Evolutionary conservation across 768 basidiomycete species (phyloP), one percentile per base, ranked within the genome.

Genomic region (Pisolithus orientalis): DNA sequence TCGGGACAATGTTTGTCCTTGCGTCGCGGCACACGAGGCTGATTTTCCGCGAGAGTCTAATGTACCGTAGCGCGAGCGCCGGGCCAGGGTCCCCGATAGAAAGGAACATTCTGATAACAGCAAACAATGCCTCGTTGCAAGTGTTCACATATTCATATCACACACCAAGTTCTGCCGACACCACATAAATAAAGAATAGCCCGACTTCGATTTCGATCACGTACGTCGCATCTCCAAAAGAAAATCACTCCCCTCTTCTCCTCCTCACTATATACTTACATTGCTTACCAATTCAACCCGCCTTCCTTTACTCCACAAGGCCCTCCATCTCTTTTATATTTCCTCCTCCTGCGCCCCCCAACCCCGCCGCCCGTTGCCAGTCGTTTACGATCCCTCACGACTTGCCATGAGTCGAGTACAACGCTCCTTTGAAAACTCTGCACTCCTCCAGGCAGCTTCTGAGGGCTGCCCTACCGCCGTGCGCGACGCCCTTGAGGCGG

Each of bases 401-500:
- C 66, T 56, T 51, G 60, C 61, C 47, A 68, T 68, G 67, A 70
- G 67, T 68, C 68, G 68, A 49, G 60, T 64, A 60, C 63, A 69
- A 62, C 67, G 67, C 57, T 69, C 67, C 16, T 70, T 70, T 70
- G 67, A 70, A 70, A 70, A 69, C 44, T 69, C 66, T 27, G 67
- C 67, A 24, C 70, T 84, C 49, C 80, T 84, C 57, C 68, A 67
- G 45, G 83, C 80, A 34, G 83, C 83, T 43, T 74, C 78, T 24
- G 69, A 67, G 44, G 87, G 83, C 45, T 77, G 82, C 60, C 72
- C 79, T 42, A 66, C 74, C 29, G 80, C 75, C 42, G 75, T 87
- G 16, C 72, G 67, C 21, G 73, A 69, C 47, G 78, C 82, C 40
- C 71, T 90, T 51, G 69, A 71, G 7, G 66, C 73, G 38, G 85